Base-by-base conservation (phyloP, 352 stramenopile genomes). In the Phytophthora pini region DNA sequence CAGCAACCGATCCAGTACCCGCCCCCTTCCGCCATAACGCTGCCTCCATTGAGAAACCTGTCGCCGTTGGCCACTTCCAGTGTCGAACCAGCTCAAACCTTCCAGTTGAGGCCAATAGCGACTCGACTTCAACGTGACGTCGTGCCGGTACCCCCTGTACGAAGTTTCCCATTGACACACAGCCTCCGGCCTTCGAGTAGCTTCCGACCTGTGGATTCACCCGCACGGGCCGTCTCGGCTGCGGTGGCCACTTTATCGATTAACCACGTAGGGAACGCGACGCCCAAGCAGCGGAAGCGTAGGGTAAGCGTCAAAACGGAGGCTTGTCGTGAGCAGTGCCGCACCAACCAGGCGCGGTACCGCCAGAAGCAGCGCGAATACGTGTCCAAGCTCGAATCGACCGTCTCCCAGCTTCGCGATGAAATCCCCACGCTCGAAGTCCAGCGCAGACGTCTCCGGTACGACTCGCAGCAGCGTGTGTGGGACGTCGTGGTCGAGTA, bases 261-360 rank as follows among this genome's bases (percentile, higher is more conserved):
- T 34, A 41, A 29, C 27, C 41, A 45, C 7, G 1, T 20, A 13
- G 36, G 26, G n/a, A 29, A 44, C 5, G 8, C 43, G 12, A 54
- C 32, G 12, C 31, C 43, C 34, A 62, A 57, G 9, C 63, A 49
- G 48, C 70, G 70, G 34, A 86, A 77, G 41, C 72, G 69, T 27
- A 46, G 34, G 24, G 56, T 68, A n/a, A 71, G 61, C 24, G 17
- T 74, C 41, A 83, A 84, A 66, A 77, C 76, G 1, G 70, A 82
- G 34, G 68, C 76, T 2, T 78, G 80, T 46, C 76, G 80, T 2
- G 75, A 87, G 46, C 80, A 89, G 46, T 87, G 80, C 43, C 77
- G 80, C 27, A 73, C 54, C 17, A 89, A 87, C 61, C 80, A 89
- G 55, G 80, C 76, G 20, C 65, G 77, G 17, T 89, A 89, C 61